phyloP scores from a whole-genome alignment of 2,329 filamentous ascomycete species.

The Clarireedia hainanense region DNA sequence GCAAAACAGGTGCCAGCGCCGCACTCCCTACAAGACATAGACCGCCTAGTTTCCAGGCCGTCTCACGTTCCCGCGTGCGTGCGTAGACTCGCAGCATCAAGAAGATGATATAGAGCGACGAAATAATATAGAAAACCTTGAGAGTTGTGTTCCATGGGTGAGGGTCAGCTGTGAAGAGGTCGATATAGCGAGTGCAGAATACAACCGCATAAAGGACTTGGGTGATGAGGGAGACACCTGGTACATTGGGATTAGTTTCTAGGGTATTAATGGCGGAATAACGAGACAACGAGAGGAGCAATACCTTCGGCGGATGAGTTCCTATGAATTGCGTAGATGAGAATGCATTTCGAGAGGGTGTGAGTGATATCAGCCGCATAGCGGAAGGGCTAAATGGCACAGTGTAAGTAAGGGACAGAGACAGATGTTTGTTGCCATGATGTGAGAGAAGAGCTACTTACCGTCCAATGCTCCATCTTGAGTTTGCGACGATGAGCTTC shows the following conservation, averaged over 20 bases:
- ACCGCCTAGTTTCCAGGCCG: conserved; percentile 85
- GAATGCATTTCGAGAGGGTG: conserved; percentile 76
- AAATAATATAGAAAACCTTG: conserved; percentile 82
- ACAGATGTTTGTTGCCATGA: too few species aligned
- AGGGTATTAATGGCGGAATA: too few species aligned
- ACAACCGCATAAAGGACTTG: conserved; percentile 82
- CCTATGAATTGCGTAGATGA: conserved; percentile 83
- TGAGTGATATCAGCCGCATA: conserved; percentile 80
- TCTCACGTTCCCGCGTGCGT: conserved; percentile 80
- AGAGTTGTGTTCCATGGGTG: conserved; percentile 69
- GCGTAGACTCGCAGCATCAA: conserved; percentile 83
- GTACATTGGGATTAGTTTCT: background rate
- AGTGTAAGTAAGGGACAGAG: background rate
- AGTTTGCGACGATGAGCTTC: too few species aligned
- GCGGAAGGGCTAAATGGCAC: conserved; percentile 47
- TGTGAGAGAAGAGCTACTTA: conserved; percentile 9
- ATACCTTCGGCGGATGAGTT: conserved; percentile 78
- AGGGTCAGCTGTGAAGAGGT: conserved; percentile 50
- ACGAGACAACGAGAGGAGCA: background rate
- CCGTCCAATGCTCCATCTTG: conserved; percentile 10
- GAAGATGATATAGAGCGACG: conserved; percentile 77
- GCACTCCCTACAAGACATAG: conserved; percentile 59
- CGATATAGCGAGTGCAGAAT: conserved; percentile 80
- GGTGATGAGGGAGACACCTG: conserved; percentile 72
- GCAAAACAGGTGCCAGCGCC: conserved; percentile 62